These are phyloP conservation scores for Mycena metata DNA, from an alignment of 768 basidiomycete genomes.

Conservation along the genomic window DNA sequence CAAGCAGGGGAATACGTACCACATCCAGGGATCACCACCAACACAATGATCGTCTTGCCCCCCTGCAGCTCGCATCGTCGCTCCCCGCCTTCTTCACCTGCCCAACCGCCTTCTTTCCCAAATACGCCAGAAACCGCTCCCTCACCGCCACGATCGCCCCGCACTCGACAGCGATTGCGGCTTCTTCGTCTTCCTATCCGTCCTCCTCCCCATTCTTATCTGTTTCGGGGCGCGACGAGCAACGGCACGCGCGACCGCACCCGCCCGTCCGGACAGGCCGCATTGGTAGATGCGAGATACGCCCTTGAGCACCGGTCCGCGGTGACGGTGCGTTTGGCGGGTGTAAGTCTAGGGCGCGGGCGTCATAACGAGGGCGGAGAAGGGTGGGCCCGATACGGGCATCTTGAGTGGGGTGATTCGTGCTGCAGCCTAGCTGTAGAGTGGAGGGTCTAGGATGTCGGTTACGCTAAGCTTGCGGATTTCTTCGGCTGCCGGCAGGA, in stretches of 20 bases:
- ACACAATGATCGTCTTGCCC: slow-evolving; percentile 87
- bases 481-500: too few relatives aligned
- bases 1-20: slow-evolving; percentile 65
- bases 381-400: slow-evolving; percentile 16
- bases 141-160: slow-evolving; percentile 87
- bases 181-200: too few relatives aligned
- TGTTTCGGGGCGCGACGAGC: too few relatives aligned
- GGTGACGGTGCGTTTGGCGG: not conserved
- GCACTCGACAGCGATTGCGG: too few relatives aligned
- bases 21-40: slow-evolving; percentile 92
- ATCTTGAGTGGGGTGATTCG: too few relatives aligned
- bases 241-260: too few relatives aligned
- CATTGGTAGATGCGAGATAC: slow-evolving; percentile 27
- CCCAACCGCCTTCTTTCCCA: slow-evolving; percentile 52
- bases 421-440: too few relatives aligned
- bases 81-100: slow-evolving; percentile 36
- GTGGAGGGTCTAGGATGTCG: too few relatives aligned
- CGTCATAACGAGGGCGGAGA: slow-evolving; percentile 25
- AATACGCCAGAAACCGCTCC: slow-evolving; percentile 82
- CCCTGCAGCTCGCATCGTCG: slow-evolving; percentile 46
- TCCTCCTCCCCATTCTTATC: too few relatives aligned
- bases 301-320: slow-evolving; percentile 24
- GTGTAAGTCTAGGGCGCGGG: slow-evolving; percentile 4
- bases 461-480: too few relatives aligned
- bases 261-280: not conserved